A percentile compares a stretch with the other conserved stretches of the same genome.
phyloP scores from a whole-genome alignment of 208 protist genomes.

The Endotrypanum monterogeii region DNA sequence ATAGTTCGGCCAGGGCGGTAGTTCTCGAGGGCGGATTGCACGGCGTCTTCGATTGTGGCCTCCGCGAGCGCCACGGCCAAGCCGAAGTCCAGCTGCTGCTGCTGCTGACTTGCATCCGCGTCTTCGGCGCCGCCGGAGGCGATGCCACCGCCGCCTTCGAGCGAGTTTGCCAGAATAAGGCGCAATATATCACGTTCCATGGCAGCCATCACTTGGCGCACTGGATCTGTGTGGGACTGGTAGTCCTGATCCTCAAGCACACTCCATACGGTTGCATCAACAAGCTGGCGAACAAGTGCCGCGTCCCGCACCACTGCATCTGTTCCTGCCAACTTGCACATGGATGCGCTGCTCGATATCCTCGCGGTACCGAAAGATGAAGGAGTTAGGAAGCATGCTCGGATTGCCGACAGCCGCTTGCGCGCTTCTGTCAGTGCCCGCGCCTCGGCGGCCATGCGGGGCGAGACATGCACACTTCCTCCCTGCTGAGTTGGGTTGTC shows the following conservation, averaged over 20 bases:
- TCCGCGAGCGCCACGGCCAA: slow-evolving; percentile 19
- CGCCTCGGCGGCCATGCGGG: slow-evolving; percentile 44
- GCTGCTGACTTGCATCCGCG: not conserved
- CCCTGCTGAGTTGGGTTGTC: not conserved
- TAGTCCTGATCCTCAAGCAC: slow-evolving; percentile 10
- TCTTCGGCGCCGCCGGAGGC: not conserved
- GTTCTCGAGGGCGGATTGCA: slow-evolving; percentile 1
- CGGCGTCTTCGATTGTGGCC: slow-evolving; percentile 8
- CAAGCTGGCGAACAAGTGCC: slow-evolving; percentile 4
- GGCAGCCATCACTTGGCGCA: slow-evolving; percentile 15
- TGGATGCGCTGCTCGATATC: not conserved
- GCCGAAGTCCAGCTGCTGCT: not conserved
- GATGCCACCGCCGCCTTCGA: not conserved
- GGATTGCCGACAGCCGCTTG: slow-evolving; percentile 41
- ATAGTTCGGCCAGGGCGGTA: not conserved
- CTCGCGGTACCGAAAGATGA: not conserved
- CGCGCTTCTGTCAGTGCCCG: slow-evolving; percentile 43
- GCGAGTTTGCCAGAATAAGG: slow-evolving; percentile 6
- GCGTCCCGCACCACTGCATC: not conserved
- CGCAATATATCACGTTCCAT: slow-evolving; percentile 28
- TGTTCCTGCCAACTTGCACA: slow-evolving; percentile 6
- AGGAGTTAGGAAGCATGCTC: slow-evolving; percentile 18
- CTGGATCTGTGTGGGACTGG: slow-evolving; percentile 4
- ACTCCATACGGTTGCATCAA: slow-evolving; percentile 14
- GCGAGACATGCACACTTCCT: slow-evolving; percentile 23